Evolutionary conservation across 768 basidiomycete genomes (phyloP).

Genomic region (Lactifluus pinguis): DNA sequence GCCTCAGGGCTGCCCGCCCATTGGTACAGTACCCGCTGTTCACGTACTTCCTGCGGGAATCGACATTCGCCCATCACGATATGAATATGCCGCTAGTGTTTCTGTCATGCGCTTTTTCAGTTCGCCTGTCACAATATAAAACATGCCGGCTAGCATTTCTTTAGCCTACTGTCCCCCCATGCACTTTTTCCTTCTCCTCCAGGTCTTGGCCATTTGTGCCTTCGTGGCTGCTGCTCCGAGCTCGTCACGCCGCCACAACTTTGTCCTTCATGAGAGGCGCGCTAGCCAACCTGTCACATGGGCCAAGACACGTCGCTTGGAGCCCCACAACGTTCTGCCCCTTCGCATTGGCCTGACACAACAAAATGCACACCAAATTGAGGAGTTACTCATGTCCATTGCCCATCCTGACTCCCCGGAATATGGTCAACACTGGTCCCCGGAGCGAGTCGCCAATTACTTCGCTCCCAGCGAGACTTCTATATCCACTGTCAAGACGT

Average conservation of each 20-base stretch:
- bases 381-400: slow-evolving; percentile 34
- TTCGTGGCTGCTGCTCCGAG: slow-evolving; percentile 15
- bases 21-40: no score
- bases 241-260: slow-evolving; percentile 13
- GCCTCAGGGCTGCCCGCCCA: no score
- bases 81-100: no score
- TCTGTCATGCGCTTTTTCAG: no score
- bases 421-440: slow-evolving; percentile 41
- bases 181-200: not conserved
- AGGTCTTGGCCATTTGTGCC: slow-evolving; percentile 16
- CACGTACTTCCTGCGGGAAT: no score
- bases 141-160: no score
- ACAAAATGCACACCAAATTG: slow-evolving; percentile 32
- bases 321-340: slow-evolving; percentile 30
- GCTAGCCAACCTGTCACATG: slow-evolving; percentile 28
- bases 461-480: slow-evolving; percentile 35
- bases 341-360: slow-evolving; percentile 40
- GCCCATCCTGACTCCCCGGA: slow-evolving; percentile 36
- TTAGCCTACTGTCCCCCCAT: no score
- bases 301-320: slow-evolving; percentile 25
- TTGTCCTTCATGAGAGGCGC: slow-evolving; percentile 34
- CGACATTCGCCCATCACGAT: no score
- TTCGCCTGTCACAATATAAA: no score
- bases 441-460: slow-evolving; percentile 30
- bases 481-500: slow-evolving; percentile 30